Evolutionary conservation across 2,329 filamentous ascomycete genomes (phyloP).

Genomic region (Stagonosporopsis cucurbitacearum): DNA sequence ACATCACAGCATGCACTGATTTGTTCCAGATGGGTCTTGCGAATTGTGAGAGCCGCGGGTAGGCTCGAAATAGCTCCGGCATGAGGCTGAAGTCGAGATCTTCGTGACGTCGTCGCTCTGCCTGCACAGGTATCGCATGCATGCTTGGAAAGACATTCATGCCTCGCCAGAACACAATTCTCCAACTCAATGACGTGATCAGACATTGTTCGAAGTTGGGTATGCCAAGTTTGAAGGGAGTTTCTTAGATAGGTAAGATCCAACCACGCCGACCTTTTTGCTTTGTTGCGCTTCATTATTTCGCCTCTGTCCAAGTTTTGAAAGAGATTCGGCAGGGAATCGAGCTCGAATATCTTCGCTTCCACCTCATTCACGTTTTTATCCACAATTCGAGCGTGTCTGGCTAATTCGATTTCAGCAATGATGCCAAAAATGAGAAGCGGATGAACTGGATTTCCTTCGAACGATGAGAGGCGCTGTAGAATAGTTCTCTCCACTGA

Average conservation of each 20-base stretch:
- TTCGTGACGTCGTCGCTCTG: neutral
- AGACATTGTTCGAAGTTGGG: slow-evolving; percentile 22
- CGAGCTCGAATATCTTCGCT: slow-evolving; percentile 20
- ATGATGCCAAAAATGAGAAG: slow-evolving; percentile 25
- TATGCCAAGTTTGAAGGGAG: slow-evolving; percentile 25
- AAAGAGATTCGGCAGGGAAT: slow-evolving; percentile 2
- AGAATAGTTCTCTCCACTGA: slow-evolving; percentile 18
- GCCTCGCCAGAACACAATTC: neutral
- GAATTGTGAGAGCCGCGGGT: neutral
- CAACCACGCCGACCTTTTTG: slow-evolving; percentile 24
- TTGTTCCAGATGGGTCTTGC: neutral
- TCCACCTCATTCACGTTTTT: slow-evolving; percentile 21
- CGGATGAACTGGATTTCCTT: slow-evolving; percentile 20
- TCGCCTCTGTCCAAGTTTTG: neutral
- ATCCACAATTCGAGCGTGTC: slow-evolving; percentile 23
- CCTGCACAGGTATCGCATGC: neutral
- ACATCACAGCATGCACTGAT: neutral
- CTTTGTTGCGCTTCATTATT: slow-evolving; percentile 11
- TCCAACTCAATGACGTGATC: slow-evolving; percentile 7
- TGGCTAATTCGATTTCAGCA: slow-evolving; percentile 20
- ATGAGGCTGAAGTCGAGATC: neutral
- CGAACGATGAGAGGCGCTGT: slow-evolving; percentile 7
- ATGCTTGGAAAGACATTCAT: neutral
- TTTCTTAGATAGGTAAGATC: slow-evolving; percentile 28
- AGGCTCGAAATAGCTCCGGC: neutral